A percentile compares a stretch with the other conserved stretches of the same genome.
Conservation (phyloP, 2,329 filamentous ascomycete species). For the Periglandula ipomoeae region DNA sequence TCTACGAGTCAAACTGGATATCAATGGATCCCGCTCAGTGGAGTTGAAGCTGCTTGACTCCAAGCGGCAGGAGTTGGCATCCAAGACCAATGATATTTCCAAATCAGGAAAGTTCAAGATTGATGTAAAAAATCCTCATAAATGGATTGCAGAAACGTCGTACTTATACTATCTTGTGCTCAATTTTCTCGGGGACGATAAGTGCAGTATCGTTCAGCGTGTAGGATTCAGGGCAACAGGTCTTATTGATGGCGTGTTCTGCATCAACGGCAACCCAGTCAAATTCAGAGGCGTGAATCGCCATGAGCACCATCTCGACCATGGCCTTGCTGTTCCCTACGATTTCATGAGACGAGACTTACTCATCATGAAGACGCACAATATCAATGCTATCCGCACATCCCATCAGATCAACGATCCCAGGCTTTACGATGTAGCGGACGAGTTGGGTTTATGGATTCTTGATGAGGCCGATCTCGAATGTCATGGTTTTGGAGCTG, state of each 20-base stretch:
- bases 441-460: constrained; percentile 56
- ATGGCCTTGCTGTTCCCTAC: constrained; percentile 52
- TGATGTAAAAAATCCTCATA: constrained; percentile 39
- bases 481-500: constrained; percentile 40
- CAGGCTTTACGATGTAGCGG: constrained; percentile 50
- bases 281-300: constrained; percentile 61
- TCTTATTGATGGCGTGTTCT: constrained; percentile 50
- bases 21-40: constrained; percentile 26
- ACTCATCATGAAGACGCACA: constrained; percentile 56
- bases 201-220: constrained; percentile 36
- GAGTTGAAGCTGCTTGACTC: constrained; percentile 27
- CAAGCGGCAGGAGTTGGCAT: constrained; percentile 18
- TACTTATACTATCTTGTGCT: constrained; percentile 46
- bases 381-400: constrained; percentile 61
- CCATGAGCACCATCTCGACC: constrained; percentile 59
- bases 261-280: constrained; percentile 55
- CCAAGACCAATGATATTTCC: constrained; percentile 15
- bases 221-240: constrained; percentile 57
- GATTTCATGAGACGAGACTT: constrained; percentile 54
- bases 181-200: constrained; percentile 20
- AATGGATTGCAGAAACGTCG: constrained; percentile 63
- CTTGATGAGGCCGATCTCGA: constrained; percentile 49
- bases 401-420: constrained; percentile 58
- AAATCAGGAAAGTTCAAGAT: constrained; percentile 31
- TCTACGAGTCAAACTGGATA: constrained; percentile 35